A percentile compares a stretch with the other conserved stretches of the same genome.
Evolutionary conservation across 176 grass and related monocot species (phyloP).

Genomic region (Eleusine indica): DNA sequence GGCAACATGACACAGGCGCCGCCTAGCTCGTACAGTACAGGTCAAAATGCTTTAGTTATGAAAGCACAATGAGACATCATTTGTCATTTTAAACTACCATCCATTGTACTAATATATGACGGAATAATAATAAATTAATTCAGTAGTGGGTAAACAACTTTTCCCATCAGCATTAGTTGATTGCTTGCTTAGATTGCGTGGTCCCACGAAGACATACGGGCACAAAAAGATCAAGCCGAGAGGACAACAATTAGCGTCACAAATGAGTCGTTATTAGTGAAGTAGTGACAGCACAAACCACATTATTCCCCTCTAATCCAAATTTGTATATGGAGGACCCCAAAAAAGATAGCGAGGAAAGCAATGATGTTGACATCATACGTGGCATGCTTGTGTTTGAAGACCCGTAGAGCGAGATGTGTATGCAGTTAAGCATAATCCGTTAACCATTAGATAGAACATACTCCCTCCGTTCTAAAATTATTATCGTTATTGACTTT

Average conservation of each 20-base stretch:
- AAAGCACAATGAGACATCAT: neutral
- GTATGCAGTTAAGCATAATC: too few species aligned
- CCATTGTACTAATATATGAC: neutral
- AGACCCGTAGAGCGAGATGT: neutral
- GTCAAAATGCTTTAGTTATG: neutral
- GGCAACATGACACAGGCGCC: neutral
- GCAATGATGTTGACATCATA: neutral
- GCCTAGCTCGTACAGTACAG: neutral
- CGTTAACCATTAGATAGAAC: neutral
- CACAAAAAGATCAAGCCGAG: slow-evolving; percentile 8
- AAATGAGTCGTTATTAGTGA: slow-evolving; percentile 26
- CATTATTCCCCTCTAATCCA: slow-evolving; percentile 10
- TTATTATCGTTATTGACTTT: too few species aligned
- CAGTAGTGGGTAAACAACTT: slow-evolving; percentile 4
- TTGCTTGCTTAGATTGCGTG: slow-evolving; percentile 44
- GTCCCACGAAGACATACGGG: slow-evolving; percentile 7
- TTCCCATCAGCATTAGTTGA: neutral
- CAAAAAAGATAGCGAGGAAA: neutral
- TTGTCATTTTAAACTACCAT: neutral
- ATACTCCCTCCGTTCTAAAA: too few species aligned
- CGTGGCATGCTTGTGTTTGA: slow-evolving; percentile 31
- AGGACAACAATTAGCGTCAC: slow-evolving; percentile 16
- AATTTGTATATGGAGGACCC: neutral
- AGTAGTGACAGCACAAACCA: slow-evolving; percentile 23
- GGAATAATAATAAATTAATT: slow-evolving; percentile 23